Percentiles rank a stretch among this genome's conserved stretches.
phyloP scores from a whole-genome alignment of 371 early-diverging fungal species.

The Mortierella sp. region DNA sequence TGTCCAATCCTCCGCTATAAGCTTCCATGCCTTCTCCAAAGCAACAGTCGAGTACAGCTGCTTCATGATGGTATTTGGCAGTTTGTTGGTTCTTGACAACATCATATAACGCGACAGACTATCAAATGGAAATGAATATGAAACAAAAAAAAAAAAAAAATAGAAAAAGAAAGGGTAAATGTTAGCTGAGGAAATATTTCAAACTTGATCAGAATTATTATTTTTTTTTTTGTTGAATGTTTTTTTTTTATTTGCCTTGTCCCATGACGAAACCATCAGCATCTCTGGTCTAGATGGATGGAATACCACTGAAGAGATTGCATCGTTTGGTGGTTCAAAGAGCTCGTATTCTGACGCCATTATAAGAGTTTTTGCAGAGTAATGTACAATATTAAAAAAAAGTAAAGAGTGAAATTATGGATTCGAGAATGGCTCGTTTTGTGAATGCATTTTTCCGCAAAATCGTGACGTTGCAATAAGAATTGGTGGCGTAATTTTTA shows the following conservation, averaged over 20 bases:
- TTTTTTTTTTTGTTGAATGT: neutral
- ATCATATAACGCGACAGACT: conserved; percentile 89
- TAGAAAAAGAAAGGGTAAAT: neutral
- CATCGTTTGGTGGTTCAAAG: conserved; percentile 88
- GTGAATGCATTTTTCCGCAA: too few relatives aligned
- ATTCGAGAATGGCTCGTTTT: too few relatives aligned
- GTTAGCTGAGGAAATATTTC: neutral
- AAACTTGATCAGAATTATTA: neutral
- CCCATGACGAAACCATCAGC: conserved; percentile 91
- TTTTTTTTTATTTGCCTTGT: conserved; percentile 84
- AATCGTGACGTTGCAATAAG: too few relatives aligned
- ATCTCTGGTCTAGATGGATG: conserved; percentile 69
- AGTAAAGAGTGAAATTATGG: neutral
- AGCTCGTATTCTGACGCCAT: conserved; percentile 74
- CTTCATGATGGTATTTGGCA: conserved; percentile 68
- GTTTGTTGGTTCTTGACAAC: conserved; percentile 68
- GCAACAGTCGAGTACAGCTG: conserved; percentile 82
- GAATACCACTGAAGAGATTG: conserved; percentile 84
- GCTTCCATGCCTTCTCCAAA: conserved; percentile 70
- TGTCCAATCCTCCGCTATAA: conserved; percentile 80
- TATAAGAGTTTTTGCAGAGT: neutral
- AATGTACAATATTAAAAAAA: neutral
- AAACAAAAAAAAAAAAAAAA: neutral
- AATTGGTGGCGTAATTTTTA: neutral
- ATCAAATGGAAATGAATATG: conserved; percentile 1